Conservation (phyloP, 257 asterid genomes). For the Fraxinus excelsior region DNA sequence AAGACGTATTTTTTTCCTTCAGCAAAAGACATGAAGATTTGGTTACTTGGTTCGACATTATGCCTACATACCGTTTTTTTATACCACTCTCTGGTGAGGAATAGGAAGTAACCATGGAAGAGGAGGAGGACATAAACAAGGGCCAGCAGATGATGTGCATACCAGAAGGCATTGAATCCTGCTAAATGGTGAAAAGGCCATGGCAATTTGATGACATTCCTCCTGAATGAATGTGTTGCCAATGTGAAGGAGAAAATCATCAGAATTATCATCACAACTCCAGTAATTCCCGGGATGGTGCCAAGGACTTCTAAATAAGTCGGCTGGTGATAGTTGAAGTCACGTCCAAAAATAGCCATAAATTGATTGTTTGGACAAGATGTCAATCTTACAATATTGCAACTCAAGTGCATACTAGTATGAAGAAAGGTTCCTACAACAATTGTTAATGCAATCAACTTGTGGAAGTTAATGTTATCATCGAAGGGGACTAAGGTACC, state of each 20-base stretch:
- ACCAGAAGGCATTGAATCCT: constrained; percentile 93
- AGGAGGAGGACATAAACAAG: constrained; percentile 70
- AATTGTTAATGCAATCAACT: constrained; percentile 57
- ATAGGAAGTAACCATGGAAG: constrained; percentile 71
- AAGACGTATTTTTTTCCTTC: neutral
- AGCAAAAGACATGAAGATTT: too few species aligned
- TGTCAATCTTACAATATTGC: constrained; percentile 61
- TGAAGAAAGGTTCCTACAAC: constrained; percentile 47
- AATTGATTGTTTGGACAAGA: constrained; percentile 58
- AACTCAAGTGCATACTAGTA: constrained; percentile 46
- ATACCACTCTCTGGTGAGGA: constrained; percentile 68
- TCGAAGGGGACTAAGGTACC: constrained; percentile 70
- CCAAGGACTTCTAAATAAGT: constrained; percentile 44
- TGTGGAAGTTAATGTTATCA: constrained; percentile 90
- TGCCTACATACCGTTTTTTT: constrained; percentile 56
- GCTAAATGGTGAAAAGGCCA: constrained; percentile 66
- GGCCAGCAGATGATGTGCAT: constrained; percentile 79
- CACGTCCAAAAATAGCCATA: constrained; percentile 43
- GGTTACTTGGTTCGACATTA: neutral
- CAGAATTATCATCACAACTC: constrained; percentile 52
- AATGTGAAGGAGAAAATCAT: constrained; percentile 69
- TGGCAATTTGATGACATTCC: constrained; percentile 69
- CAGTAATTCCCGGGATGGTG: constrained; percentile 57
- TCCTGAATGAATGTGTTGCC: constrained; percentile 71
- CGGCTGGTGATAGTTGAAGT: constrained; percentile 59